Conservation (phyloP, 805 yeast genomes). For the Lachancea meyersii region DNA sequence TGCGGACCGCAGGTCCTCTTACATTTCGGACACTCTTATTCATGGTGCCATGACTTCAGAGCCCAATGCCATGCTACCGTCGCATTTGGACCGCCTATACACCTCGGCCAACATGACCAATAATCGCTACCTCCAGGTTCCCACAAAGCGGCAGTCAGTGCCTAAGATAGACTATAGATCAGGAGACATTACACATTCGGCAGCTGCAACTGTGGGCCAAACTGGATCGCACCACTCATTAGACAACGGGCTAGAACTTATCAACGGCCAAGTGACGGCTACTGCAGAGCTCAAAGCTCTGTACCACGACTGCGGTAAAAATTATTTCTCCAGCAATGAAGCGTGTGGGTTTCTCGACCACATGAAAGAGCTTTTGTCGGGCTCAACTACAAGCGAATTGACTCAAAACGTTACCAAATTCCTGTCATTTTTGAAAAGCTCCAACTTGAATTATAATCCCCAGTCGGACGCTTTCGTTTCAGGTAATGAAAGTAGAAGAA, state of each 20-base stretch:
- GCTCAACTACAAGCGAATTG: slow-evolving; percentile 11
- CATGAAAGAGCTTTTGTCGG: slow-evolving; percentile 27
- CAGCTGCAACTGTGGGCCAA: slow-evolving; percentile 1
- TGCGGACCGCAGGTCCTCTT: slow-evolving; percentile 65
- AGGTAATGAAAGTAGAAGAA: slow-evolving; percentile 19
- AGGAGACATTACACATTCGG: background rate
- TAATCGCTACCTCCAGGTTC: slow-evolving; percentile 4
- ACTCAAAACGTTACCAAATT: slow-evolving; percentile 22
- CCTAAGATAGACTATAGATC: slow-evolving; percentile 3
- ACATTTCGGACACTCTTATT: slow-evolving; percentile 60
- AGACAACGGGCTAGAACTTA: slow-evolving; percentile 54
- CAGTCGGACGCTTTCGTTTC: slow-evolving; percentile 33
- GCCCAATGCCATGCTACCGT: slow-evolving; percentile 6
- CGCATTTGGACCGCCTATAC: slow-evolving; percentile 4
- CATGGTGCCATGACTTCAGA: slow-evolving; percentile 18
- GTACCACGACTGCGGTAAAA: slow-evolving; percentile 40
- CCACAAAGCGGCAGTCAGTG: slow-evolving; percentile 6
- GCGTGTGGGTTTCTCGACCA: slow-evolving; percentile 37
- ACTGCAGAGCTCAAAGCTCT: slow-evolving; percentile 49
- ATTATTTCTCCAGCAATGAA: slow-evolving; percentile 48
- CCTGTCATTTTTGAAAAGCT: slow-evolving; percentile 37
- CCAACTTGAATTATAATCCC: slow-evolving; percentile 40
- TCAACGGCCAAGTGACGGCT: slow-evolving; percentile 53
- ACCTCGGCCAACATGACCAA: slow-evolving; percentile 1
- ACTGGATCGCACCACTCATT: slow-evolving; percentile 34